Percentiles rank a stretch among this genome's conserved stretches.
phyloP scores from a whole-genome alignment of 192 early-diverging fungal species.

The Entomortierella chlamydospora region DNA sequence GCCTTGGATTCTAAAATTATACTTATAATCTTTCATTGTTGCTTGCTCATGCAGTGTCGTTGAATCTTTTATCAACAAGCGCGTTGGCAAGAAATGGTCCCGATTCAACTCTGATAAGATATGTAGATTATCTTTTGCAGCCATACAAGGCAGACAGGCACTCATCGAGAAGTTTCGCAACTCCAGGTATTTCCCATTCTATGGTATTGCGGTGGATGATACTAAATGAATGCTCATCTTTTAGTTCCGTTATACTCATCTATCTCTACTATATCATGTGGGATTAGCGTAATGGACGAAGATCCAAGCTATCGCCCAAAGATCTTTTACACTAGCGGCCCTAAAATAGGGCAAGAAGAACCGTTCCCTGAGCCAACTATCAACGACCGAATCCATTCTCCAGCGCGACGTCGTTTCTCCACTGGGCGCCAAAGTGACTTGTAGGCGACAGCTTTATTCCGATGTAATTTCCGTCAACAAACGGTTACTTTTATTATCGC shows the following conservation, averaged over 20 bases:
- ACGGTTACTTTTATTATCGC: too few species aligned
- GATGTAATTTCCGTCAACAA: too few species aligned
- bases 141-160: constrained; percentile 76
- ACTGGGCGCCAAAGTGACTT: not conserved
- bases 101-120: constrained; percentile 86
- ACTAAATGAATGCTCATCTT: too few species aligned
- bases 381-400: constrained; percentile 3
- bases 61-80: constrained; percentile 69
- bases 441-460: not conserved
- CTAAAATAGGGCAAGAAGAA: constrained; percentile 67
- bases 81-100: constrained; percentile 82
- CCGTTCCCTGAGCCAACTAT: constrained; percentile 70
- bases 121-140: constrained; percentile 81
- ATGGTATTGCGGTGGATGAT: too few species aligned
- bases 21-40: constrained; percentile 3
- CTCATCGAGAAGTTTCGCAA: constrained; percentile 86
- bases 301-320: constrained; percentile 80
- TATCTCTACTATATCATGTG: too few species aligned
- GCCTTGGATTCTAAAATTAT: too few species aligned
- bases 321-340: constrained; percentile 75
- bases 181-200: constrained; percentile 72
- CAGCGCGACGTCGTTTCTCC: not conserved
- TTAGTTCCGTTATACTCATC: too few species aligned
- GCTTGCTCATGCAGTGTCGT: constrained; percentile 59
- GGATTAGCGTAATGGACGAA: constrained; percentile 82